Evolutionary conservation across 768 basidiomycete genomes (phyloP).

Genomic region (Lentinula detonsa): DNA sequence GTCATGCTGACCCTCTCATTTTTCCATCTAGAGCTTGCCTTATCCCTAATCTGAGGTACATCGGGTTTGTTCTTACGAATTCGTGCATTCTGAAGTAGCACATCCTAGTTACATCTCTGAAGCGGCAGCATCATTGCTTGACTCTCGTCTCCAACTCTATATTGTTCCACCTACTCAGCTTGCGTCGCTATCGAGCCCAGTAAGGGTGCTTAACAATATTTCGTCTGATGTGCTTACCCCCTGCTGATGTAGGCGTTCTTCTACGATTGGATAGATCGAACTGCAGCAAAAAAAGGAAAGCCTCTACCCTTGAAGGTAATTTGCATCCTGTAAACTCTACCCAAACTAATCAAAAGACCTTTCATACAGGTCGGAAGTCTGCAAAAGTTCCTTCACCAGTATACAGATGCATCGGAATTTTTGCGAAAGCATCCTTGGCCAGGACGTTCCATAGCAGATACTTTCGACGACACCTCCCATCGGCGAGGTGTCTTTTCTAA

Average conservation of each 20-base stretch:
- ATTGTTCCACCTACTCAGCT: slow-evolving; percentile 87
- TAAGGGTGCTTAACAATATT: slow-evolving; percentile 20
- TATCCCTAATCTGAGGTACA: slow-evolving; percentile 80
- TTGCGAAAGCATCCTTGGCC: slow-evolving; percentile 85
- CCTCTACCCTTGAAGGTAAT: slow-evolving; percentile 74
- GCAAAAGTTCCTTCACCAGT: slow-evolving; percentile 86
- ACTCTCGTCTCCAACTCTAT: slow-evolving; percentile 62
- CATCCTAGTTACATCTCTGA: slow-evolving; percentile 72
- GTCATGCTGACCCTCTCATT: background rate
- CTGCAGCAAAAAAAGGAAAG: slow-evolving; percentile 77
- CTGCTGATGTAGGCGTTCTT: slow-evolving; percentile 63
- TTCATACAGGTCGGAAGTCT: slow-evolving; percentile 50
- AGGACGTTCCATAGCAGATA: slow-evolving; percentile 76
- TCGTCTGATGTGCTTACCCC: slow-evolving; percentile 4
- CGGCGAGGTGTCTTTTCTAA: slow-evolving; percentile 65
- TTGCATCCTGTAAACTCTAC: background rate
- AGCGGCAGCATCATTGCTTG: slow-evolving; percentile 83
- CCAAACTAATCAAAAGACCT: background rate
- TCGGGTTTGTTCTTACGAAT: background rate
- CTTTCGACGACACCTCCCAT: slow-evolving; percentile 80
- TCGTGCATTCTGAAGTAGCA: background rate
- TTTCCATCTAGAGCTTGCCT: slow-evolving; percentile 57
- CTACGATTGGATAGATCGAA: slow-evolving; percentile 88
- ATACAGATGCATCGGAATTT: slow-evolving; percentile 83
- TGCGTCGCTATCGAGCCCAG: slow-evolving; percentile 75